Conservation (phyloP, 2,329 filamentous ascomycete species). For the Phaeophleospora eucalypticola region DNA sequence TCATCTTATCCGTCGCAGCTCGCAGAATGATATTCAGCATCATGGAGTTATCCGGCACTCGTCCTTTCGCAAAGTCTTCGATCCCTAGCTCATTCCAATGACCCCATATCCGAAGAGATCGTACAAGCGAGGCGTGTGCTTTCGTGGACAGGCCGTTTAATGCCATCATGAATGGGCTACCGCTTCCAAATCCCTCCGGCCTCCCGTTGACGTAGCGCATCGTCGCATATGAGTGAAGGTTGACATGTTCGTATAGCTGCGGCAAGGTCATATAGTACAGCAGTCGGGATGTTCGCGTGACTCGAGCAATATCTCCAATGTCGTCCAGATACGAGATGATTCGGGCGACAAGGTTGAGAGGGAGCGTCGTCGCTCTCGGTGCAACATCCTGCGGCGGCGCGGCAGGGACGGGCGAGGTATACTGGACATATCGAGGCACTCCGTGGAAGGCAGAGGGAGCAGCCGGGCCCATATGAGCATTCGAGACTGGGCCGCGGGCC, state of each 20-base stretch:
- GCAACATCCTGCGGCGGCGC: constrained; percentile 8
- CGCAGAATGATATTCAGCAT: constrained; percentile 59
- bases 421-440: constrained; percentile 26
- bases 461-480: too few relatives aligned
- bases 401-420: constrained; percentile 25
- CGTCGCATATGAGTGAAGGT: constrained; percentile 54
- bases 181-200: constrained; percentile 59
- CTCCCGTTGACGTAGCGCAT: constrained; percentile 56
- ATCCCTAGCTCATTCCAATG: constrained; percentile 56
- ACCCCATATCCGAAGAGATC: constrained; percentile 50
- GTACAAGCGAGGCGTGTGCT: constrained; percentile 50
- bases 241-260: constrained; percentile 55
- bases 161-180: constrained; percentile 61
- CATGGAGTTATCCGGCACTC: constrained; percentile 62
- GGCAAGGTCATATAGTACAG: constrained; percentile 63
- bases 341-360: constrained; percentile 55
- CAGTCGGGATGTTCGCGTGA: constrained; percentile 58
- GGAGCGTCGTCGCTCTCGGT: constrained; percentile 36
- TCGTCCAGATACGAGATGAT: constrained; percentile 57
- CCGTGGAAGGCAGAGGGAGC: too few relatives aligned
- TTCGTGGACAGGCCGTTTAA: constrained; percentile 59
- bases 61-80: constrained; percentile 55
- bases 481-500: too few relatives aligned
- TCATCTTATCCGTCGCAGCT: constrained; percentile 57
- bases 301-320: constrained; percentile 54